Base-by-base conservation (phyloP, 306 rosid genomes). In the Elaeagnus macrophylla region DNA sequence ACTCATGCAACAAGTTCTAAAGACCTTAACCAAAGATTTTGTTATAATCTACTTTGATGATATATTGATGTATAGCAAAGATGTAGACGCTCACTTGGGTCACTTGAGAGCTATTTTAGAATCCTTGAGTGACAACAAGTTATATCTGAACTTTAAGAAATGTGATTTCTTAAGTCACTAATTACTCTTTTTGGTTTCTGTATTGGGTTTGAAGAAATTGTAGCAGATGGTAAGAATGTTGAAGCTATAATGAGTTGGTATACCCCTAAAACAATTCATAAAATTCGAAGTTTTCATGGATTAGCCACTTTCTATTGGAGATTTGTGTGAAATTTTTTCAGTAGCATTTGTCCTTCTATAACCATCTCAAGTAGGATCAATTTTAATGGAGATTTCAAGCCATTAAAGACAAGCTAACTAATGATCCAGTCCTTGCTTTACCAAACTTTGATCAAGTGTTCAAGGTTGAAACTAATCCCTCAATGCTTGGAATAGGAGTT, bases 371-470 rank as follows among this genome's bases (percentile, higher is more conserved):
- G 56, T 38, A 8, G 1, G 36, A 50, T 4, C 1, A 56, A 3
- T 65, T 56, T 7, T 8, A 14, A 8, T 65, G 51, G 56, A 61
- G 37, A 9, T 65, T 56, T 48, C 42, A 56, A 1, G 1, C 13
- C 1, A 9, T 55, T 1, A 56, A 65, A 37, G 40, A 40, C 7
- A 56, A 48, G 13, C 37, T 65, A 5, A 13, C 38, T 5, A 10
- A 13, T n/a, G 36, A 50, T 6, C 36, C 6, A 1, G 8, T 56
- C 6, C 8, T 65, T 20, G 20, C 41, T 6, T 32, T 56, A 2
- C 51, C 17, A 0, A 16, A 65, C 17, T 65, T 65, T 8, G 19
- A 2, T 0, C 7, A 48, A 39, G n/a, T n/a, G 6, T 65, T 65
- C 41, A 51, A 37, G 17, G 35, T 43, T 16, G 18, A 17, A 3